Evolutionary conservation across 139 green algal genomes (phyloP), one percentile per base, ranked within the genome.

Genomic region (Ettlia oleoabundans): DNA sequence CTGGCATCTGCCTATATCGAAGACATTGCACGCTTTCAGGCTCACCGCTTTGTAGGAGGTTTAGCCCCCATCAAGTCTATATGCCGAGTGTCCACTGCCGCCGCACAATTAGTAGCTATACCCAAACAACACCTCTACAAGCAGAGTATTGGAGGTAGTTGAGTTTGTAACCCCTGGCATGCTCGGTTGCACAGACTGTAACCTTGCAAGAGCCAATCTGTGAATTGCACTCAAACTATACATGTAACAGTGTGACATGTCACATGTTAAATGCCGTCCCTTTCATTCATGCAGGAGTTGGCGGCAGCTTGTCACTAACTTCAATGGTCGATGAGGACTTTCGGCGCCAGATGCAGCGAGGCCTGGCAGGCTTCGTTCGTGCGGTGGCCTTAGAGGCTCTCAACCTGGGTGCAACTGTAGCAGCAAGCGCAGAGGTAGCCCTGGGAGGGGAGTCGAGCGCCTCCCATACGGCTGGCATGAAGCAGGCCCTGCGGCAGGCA

Each of bases 21-120:
- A 10, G 83, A 95, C 81, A 88, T 95, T 47, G 85, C 53, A 4
- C 63, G 30, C 19, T 15, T 62, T 26, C 91, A 96, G 87, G 88
- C 88, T 26, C 92, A 95, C 84, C 93, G 93, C 74, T 95, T 96
- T 82, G 74, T 96, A 2, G 71, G 71, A 0, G 92, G 89, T 43
- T 67, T 95, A 0, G 90, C 92, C 10, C 92, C 92, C 3, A 90
- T 96, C 63, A 74, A 86, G 9, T 85, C 82, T 24, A 63, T 94
- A 15, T 82, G 88, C 32, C 82, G 83, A 10, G 85, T 93, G 2
- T 85, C 86, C 19, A 64, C 78, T 5, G 89, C 86, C 1, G 88
- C 90, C 0, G 87, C 84, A 3, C 78, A 85, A 35, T 75, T 95
- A 53, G 32, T 94, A 42, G 35, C 89, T 8, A 90, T 90, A 4